These are phyloP conservation scores for Oryza meyeriana DNA, from an alignment of 176 grass and related monocot species.

Conservation along the genomic window DNA sequence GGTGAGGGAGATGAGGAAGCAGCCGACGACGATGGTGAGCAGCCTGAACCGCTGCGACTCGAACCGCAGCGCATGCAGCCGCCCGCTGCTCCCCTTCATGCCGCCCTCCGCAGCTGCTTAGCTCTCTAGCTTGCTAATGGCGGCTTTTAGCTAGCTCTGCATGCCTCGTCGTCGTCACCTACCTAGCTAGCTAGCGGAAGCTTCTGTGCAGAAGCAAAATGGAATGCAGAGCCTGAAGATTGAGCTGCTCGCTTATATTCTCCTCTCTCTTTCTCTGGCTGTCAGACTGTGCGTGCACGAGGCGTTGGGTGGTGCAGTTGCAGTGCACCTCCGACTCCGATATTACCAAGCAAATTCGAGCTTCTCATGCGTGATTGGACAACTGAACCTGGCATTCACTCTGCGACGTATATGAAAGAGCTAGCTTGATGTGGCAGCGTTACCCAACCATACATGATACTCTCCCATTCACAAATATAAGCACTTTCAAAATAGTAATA, in stretches of 20 bases:
- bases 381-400: background rate
- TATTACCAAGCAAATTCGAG: background rate
- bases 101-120: background rate
- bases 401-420: background rate
- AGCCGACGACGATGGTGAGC: constrained; percentile 59
- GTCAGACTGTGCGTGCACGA: background rate
- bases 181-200: background rate
- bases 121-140: background rate
- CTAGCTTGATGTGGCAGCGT: background rate
- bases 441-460: background rate
- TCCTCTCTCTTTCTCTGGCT: background rate
- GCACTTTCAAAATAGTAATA: too few relatives aligned
- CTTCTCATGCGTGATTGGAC: background rate
- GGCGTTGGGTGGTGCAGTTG: background rate
- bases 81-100: constrained; percentile 45
- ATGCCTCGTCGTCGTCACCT: background rate
- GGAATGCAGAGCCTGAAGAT: background rate
- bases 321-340: background rate
- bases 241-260: constrained; percentile 3
- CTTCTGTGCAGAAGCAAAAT: background rate
- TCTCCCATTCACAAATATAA: too few relatives aligned
- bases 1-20: constrained; percentile 67
- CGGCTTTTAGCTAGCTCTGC: background rate
- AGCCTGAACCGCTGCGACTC: constrained; percentile 65
- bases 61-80: constrained; percentile 21